Base-by-base conservation (phyloP, 2,329 filamentous ascomycete genomes). In the Lecanoromycetidae sp. region DNA sequence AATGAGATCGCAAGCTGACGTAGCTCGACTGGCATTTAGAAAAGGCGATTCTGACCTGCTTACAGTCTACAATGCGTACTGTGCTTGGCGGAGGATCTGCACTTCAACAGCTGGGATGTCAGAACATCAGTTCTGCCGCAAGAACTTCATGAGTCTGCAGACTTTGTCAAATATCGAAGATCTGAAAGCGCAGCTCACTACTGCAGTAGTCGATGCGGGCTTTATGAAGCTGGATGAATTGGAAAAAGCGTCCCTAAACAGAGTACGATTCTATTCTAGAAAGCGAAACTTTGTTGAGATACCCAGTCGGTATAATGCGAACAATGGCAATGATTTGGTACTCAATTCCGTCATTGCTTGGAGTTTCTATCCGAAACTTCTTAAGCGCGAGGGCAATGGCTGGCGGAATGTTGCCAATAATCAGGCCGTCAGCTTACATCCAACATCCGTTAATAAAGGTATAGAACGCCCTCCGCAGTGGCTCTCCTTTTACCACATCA, bases 401-500 rank as follows among this genome's bases (percentile, higher is more conserved):
- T 84, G 88, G 72, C 81, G 88, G 46, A 96, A 95, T 56, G 80
- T 95, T 50, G 80, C 84, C 44, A 96, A 94, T 66, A 95, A 93
- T 61, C 90, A 96, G 63, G 76, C 77, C 36, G 87, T 98, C 56
- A 87, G 80, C 48, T 69, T 98, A 17, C 87, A 94, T 56, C 84
- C 87, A 1, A 84, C 82, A 0, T 94, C 87, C 1, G 85, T 98
- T 55, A 96, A 96, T 63, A 87, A 87, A 60, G 75, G 72, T 6
- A 71, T 70, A 50, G 68, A 71, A 38, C 76, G 79, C 12, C 33
- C 48, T 9, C 54, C 60, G 5, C 82, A 80, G 58, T 96, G 86
- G 79, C 69, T 98, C 36, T 91, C 85, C 0, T 98, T 94, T 63
- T 96, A 96, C 66, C 84, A 94, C 62, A 94, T 96, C 54, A 94